Evolutionary conservation across 2,329 filamentous ascomycete genomes (phyloP).

Genomic region (Harringtonia aguacate): DNA sequence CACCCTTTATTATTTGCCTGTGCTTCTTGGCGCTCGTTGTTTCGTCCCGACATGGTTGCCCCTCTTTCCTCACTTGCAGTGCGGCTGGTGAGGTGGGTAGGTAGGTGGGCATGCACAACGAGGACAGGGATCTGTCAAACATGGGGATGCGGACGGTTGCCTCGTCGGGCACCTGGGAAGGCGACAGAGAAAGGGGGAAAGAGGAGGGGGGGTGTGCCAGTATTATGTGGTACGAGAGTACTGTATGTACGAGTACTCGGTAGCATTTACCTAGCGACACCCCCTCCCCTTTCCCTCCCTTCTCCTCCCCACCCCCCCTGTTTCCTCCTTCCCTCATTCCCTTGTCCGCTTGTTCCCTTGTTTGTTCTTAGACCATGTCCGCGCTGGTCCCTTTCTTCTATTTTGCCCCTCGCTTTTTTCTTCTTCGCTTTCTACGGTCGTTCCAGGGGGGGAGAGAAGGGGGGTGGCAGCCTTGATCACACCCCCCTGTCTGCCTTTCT

Average conservation of each 20-base stretch:
- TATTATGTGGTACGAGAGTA: neutral
- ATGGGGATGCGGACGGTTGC: constrained; percentile 8
- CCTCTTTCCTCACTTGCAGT: constrained; percentile 1
- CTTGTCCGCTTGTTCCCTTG: neutral
- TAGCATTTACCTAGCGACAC: too few relatives aligned
- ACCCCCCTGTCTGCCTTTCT: neutral
- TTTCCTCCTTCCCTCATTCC: neutral
- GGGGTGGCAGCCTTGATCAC: constrained; percentile 1
- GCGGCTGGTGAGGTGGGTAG: constrained; percentile 5
- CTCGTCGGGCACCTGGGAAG: constrained; percentile 1
- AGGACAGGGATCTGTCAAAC: constrained; percentile 11
- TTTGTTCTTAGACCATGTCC: too few relatives aligned
- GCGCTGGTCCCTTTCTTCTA: neutral
- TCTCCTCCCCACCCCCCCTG: neutral
- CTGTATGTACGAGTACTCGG: neutral
- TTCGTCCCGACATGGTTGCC: constrained; percentile 6
- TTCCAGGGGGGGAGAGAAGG: too few relatives aligned
- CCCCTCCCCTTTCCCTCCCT: neutral
- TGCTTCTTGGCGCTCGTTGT: constrained; percentile 1
- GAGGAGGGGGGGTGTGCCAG: neutral
- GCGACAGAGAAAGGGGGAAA: neutral
- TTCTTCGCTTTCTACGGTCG: constrained; percentile 4
- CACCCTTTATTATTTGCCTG: too few relatives aligned
- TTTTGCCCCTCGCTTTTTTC: neutral
- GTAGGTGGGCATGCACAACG: constrained; percentile 5